Evolutionary conservation across 75 land plant species (phyloP), one percentile per base, ranked within the genome.

Genomic region (Selaginella moellendorffii): DNA sequence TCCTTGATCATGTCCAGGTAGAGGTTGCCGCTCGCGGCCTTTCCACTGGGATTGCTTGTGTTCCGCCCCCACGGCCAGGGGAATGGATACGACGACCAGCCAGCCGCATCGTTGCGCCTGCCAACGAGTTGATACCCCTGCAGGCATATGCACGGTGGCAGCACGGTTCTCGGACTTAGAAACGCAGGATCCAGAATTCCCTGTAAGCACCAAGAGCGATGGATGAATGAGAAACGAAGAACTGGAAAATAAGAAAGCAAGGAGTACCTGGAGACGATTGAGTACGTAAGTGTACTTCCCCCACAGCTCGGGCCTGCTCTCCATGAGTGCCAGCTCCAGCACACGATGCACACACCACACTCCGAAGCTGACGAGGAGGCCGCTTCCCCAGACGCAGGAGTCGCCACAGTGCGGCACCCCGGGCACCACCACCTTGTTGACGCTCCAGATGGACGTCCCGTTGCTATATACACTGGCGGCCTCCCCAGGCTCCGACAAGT

Each of bases 231-330:
- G 61, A 8, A 21, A 10, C 21, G 14, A 21, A 20, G 10, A 21
- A 12, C 61, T 21, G 22, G 20, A 58, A 58, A 58, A 21, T 12
- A 17, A 8, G 61, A 21, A 20, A 21, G 22, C 61, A 21, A 58
- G 20, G 21, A 58, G 52, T 79, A 95, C 99, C 96, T 95, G 99
- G 53, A 95, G 91, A 30, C 91, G 96, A 63, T 95, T 95, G 22
- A 95, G 78, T 42, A 95, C 96, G 71, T 89, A 95, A 18, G 99
- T 95, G 31, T 95, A 95, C 54, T 89, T 89, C 18, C 99, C 99
- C 99, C 99, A 95, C 2, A 89, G 81, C 78, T 95, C 99, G 14
- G 99, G 99, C 25, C 99, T 74, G 70, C 99, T 95, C 72, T 95
- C 99, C 96, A 89, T 80, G 24, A 89, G 68, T 1, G 85, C 83